Base-by-base conservation (phyloP, 306 rosid genomes). In the Fragaria ananassa region DNA sequence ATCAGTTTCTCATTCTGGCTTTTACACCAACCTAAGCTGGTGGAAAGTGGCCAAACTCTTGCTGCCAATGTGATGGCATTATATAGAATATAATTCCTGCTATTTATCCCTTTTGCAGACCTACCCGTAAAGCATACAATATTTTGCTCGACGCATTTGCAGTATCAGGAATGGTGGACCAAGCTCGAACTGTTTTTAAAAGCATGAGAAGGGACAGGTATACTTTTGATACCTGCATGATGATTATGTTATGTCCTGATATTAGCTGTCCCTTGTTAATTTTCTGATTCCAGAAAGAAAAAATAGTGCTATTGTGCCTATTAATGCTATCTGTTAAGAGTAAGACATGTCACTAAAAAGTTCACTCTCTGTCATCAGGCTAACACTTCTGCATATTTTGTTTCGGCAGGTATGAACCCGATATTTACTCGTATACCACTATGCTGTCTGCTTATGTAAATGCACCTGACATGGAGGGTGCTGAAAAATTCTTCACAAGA, bases 181-280 rank as follows among this genome's bases (percentile, higher is more conserved):
- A 92, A 83, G 99, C 99, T 80, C 89, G 61, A 62, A 90, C 81
- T 2, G 92, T 95, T 73, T 90, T 95, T 73, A 95, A 90, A 84
- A 89, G 97, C 85, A 92, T 95, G 99, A 84, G 90, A 92, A 92
- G 99, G 78, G 96, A 95, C 85, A 88, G 92, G 99, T 95, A 83
- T 80, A 56, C 37, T 66, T 77, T 42, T 10, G 67, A 51, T 77
- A 71, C 60, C 68, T 78, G 21, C n/a, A 47, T 74, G 42, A 47
- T 68, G 54, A 21, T 54, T 68, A 63, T 44, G 54, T 72, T 75
- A 29, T 63, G 47, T 67, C 70, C 35, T n/a, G 56, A 72, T 15
- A 5, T 54, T 54, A 5, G 35, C 45, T 64, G 15, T 53, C 18
- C 19, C 75, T 50, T 31, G 5, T 71, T 51, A 27, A 54, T 23